Evolutionary conservation across 1,139 yeast genomes (phyloP), one percentile per base, ranked within the genome.

Genomic region (Zygoascus hellenicus): DNA sequence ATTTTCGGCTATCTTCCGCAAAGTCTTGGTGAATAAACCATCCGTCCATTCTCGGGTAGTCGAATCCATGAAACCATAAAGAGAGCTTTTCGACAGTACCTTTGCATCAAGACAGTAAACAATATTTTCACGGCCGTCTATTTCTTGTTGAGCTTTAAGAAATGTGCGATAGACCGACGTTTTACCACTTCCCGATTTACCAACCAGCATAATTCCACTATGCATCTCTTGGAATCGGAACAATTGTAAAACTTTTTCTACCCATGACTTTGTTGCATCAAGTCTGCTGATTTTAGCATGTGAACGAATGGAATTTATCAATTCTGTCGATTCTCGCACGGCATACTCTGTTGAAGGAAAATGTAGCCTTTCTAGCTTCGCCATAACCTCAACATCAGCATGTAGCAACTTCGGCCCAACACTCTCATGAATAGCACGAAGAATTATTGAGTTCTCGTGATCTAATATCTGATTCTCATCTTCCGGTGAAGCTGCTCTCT

Each of bases 21-120:
- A 60, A 5, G 84, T 74, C 11, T 77, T 64, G 0, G 96, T 86
- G 46, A 92, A 76, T 10, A 90, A 61, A 9, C 98, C 98, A 67
- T 92, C 98, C 0, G 76, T 77, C 97, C 97, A 92, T 51, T 90
- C 97, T 31, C 95, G 70, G 0, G 97, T 90, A 0, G 87, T 74
- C 0, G 75, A 62, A 58, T 90, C 95, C 32, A 89, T 65, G 2
- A 64, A 58, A 0, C 98, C 98, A 62, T 77, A 88, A 1, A 92
- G 66, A 0, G 74, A 70, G 7, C 75, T 79, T 58, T 90, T 92
- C 0, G 77, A 63, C 54, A 86, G 58, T 1, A 84, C 85, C 58
- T 88, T 89, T 2, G 96, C 82, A 60, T 89, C 95, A 40, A 92
- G 75, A 1, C 71, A 66, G 53, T 74, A 75, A 2, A 63, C 58